Evolutionary conservation across 495 filamentous ascomycete species (phyloP).

Genomic region (Talaromyces trachyspermus): DNA sequence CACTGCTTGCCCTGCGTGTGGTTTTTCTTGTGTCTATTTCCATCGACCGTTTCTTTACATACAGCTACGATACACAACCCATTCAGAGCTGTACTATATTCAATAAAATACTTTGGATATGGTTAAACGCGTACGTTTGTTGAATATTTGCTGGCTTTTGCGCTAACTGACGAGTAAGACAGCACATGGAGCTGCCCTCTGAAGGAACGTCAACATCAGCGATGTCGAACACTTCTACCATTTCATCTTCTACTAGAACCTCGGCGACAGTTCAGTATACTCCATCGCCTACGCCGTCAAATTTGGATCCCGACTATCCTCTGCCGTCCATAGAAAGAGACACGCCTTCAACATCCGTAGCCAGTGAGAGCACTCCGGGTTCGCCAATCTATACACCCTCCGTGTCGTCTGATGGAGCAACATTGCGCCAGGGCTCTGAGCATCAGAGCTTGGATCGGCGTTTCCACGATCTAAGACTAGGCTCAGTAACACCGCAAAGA

Average conservation of each 20-base stretch:
- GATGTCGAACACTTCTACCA: background rate
- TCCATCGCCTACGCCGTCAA: background rate
- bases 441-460: background rate
- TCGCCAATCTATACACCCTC: background rate
- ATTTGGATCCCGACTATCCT: background rate
- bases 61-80: background rate
- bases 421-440: background rate
- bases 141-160: background rate
- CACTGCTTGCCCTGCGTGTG: background rate
- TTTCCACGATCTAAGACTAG: background rate
- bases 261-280: background rate
- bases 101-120: background rate
- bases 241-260: background rate
- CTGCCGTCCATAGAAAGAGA: background rate
- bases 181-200: background rate
- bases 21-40: background rate
- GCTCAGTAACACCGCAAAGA: conserved; percentile 1
- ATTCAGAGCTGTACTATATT: background rate
- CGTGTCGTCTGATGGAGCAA: background rate
- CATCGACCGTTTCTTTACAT: background rate
- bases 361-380: background rate
- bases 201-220: background rate
- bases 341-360: background rate
- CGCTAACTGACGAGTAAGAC: background rate
- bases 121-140: background rate